Conservation (phyloP, 495 filamentous ascomycete genomes). For the Durotheca rogersii region DNA sequence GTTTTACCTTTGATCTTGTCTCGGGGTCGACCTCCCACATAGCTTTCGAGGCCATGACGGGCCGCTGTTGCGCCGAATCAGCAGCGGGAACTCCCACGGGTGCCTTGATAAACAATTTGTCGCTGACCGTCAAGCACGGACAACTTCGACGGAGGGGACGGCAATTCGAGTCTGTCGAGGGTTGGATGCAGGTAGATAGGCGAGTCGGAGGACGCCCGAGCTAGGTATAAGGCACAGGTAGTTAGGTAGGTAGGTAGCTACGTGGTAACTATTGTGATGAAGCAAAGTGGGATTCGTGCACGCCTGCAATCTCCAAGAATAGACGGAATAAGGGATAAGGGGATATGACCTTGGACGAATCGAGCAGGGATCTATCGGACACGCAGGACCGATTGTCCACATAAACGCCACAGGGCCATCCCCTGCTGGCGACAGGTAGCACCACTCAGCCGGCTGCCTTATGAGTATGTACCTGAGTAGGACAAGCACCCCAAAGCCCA, state of each 20-base stretch:
- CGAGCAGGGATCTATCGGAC: background rate
- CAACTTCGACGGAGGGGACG: background rate
- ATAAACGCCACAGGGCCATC: too few species aligned
- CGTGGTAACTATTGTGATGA: background rate
- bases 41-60: constrained; percentile 50
- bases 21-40: constrained; percentile 99
- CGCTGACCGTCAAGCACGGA: constrained; percentile 14
- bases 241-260: constrained; percentile 9
- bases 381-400: too few species aligned
- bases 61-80: constrained; percentile 17
- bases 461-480: too few species aligned
- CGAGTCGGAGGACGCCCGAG: background rate
- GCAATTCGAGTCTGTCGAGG: background rate
- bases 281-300: too few species aligned
- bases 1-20: constrained; percentile 80
- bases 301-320: too few species aligned
- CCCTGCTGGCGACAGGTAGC: too few species aligned
- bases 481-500: too few species aligned
- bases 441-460: too few species aligned
- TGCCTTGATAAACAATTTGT: constrained; percentile 1
- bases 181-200: background rate
- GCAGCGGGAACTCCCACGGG: background rate
- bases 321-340: background rate
- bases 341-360: too few species aligned
- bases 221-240: constrained; percentile 9